These are phyloP conservation scores for Mortierella antarctica DNA, from an alignment of 192 early-diverging fungal species.

Conservation along the genomic window DNA sequence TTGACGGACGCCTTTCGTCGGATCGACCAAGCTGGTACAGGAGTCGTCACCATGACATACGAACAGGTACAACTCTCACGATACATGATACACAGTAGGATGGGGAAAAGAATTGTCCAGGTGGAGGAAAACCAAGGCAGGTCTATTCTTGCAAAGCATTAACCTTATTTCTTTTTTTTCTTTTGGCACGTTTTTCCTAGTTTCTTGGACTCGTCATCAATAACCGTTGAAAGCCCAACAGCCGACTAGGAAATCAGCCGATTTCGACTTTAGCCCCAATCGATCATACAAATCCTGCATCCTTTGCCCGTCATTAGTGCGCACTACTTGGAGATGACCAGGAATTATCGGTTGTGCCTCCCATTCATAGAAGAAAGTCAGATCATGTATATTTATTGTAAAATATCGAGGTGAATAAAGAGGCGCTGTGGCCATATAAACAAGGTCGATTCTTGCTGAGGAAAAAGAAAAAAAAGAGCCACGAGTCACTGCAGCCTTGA, in stretches of 20 bases:
- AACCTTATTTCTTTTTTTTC: not conserved
- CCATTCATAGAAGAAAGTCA: too few species aligned
- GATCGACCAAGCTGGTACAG: constrained; percentile 64
- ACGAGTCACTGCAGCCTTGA: not conserved
- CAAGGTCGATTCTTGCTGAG: too few species aligned
- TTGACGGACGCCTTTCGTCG: constrained; percentile 70
- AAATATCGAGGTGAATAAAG: too few species aligned
- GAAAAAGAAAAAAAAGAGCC: too few species aligned
- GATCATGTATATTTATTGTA: too few species aligned
- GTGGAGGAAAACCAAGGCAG: not conserved
- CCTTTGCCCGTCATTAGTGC: too few species aligned
- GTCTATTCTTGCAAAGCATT: not conserved
- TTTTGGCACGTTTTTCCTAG: not conserved
- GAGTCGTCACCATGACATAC: constrained; percentile 70
- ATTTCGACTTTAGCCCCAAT: not conserved
- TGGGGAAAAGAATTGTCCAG: not conserved
- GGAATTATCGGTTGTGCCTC: too few species aligned
- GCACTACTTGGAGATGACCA: too few species aligned
- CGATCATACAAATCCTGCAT: not conserved
- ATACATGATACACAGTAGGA: not conserved
- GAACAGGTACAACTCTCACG: constrained; percentile 42
- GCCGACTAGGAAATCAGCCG: not conserved
- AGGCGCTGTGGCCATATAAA: too few species aligned
- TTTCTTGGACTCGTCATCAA: constrained; percentile 44
- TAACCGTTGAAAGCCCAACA: constrained; percentile 10